Evolutionary conservation across 805 yeast genomes (phyloP).

Genomic region (Zygotorulaspora florentina): DNA sequence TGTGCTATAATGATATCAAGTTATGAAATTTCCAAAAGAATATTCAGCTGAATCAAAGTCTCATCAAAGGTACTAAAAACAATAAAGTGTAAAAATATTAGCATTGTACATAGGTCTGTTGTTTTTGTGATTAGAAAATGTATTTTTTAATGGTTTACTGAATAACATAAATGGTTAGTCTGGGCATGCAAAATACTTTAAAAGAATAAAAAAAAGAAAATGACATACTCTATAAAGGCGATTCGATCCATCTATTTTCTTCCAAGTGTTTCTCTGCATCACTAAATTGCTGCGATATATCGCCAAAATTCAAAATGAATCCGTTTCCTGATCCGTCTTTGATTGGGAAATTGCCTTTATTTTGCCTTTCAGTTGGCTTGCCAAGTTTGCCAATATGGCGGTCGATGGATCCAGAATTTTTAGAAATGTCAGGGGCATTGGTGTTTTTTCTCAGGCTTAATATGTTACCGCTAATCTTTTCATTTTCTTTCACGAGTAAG

Average conservation of each 20-base stretch:
- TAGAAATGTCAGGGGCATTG: not conserved
- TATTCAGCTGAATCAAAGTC: conserved; percentile 31
- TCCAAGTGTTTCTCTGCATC: conserved; percentile 21
- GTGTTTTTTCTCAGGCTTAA: conserved; percentile 2
- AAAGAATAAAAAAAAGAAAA: too few relatives aligned
- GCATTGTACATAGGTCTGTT: not conserved
- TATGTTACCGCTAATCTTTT: not conserved
- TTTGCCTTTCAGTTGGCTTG: not conserved
- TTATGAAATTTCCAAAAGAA: conserved; percentile 80
- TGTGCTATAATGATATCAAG: conserved; percentile 98
- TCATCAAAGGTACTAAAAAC: conserved; percentile 1
- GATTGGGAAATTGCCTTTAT: not conserved
- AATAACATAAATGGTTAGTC: not conserved
- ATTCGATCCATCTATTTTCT: conserved; percentile 21
- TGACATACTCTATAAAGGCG: conserved; percentile 6
- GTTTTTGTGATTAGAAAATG: not conserved
- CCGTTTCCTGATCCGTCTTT: conserved; percentile 4
- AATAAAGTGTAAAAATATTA: not conserved
- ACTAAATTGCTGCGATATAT: conserved; percentile 13
- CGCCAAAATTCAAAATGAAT: conserved; percentile 14
- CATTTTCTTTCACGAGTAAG: not conserved
- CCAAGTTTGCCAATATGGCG: not conserved
- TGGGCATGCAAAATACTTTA: too few relatives aligned
- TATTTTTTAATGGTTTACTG: not conserved
- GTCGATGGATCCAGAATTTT: not conserved